phyloP scores from a whole-genome alignment of 495 filamentous ascomycete species.

The Aspergillus egyptiacus region DNA sequence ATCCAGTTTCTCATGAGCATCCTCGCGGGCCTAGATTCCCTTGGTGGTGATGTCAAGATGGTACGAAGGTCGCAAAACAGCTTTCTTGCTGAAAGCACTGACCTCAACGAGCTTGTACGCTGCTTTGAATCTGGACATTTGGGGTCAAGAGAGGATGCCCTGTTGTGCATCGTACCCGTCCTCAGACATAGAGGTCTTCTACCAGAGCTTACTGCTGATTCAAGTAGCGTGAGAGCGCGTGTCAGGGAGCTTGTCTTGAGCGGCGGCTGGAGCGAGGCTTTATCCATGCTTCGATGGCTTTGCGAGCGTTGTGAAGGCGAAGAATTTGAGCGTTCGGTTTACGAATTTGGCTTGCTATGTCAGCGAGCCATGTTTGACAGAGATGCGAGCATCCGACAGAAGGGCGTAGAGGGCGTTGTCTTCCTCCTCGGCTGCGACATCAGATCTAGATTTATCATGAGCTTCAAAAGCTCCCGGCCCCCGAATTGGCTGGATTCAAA shows the following conservation, averaged over 20 bases:
- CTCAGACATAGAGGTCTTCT: conserved; percentile 20
- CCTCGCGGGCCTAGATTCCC: conserved; percentile 2
- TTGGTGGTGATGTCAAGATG: conserved; percentile 21
- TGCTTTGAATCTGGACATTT: conserved; percentile 22
- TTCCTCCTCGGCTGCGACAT: conserved; percentile 14
- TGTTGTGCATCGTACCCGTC: conserved; percentile 31
- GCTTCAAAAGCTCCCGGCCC: background rate
- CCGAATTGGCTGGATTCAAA: conserved; percentile 12
- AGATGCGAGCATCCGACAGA: conserved; percentile 5
- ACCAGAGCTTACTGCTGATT: conserved; percentile 26
- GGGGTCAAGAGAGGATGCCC: conserved; percentile 33
- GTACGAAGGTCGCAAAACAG: conserved; percentile 14
- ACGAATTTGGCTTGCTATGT: conserved; percentile 28
- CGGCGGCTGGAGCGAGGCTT: conserved; percentile 22
- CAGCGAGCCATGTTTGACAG: conserved; percentile 20
- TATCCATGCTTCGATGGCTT: conserved; percentile 24
- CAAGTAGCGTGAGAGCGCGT: conserved; percentile 7
- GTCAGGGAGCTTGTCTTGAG: conserved; percentile 10
- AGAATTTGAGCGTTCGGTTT: conserved; percentile 25
- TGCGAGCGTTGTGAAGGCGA: conserved; percentile 22
- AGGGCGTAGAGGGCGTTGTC: conserved; percentile 11
- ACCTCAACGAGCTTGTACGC: conserved; percentile 21
- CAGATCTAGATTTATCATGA: conserved; percentile 5
- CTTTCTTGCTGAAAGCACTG: conserved; percentile 16
- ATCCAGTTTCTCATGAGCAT: conserved; percentile 26